Base-by-base conservation (phyloP, 441 rosid genomes). In the Daphne laureola region DNA sequence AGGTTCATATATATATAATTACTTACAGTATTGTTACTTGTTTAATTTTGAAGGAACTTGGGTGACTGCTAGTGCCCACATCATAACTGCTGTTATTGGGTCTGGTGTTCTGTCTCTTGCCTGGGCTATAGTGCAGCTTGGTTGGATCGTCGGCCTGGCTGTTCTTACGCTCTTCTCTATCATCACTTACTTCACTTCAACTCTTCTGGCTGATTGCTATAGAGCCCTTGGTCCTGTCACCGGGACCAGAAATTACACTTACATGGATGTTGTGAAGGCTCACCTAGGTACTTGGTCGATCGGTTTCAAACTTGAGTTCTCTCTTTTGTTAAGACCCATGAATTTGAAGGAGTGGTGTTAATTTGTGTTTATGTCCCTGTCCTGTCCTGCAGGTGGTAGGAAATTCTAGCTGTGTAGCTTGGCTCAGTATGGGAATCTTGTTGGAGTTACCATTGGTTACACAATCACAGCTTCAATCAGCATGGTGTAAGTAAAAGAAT, bases 401-500 rank as follows among this genome's bases (percentile, higher is more conserved):
- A 90, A 74, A 66, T 92, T 87, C 49, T 77, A 59, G 64, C 73
- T 91, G 0, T 91, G 98, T 57, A 95, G 95, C n/a, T 51, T 81
- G 70, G 94, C 96, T 59, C 96, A 90, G 60, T 85, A 80, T 55
- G 78, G 61, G 13, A 90, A 80, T 68, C 69, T 90, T 11, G 18
- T 85, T 17, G 98, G 98, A 38, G 47, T 81, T 49, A 80, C 92
- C 2, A 50, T 90, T 46, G 96, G 98, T 26, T 90, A 87, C 69
- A 87, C 95, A n/a, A 90, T 90, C 63, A 90, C 98, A 40, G 88
- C 90, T 9, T 90, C 98, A 15, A 87, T 90, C 25, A 90, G 98
- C 69, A 83, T 90, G 85, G 95, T 86, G 98, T 90, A 77, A 81
- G 98, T 21, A n/a, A n/a, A n/a, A n/a, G n/a, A n/a, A n/a, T n/a